Conservation (phyloP, 1,284 basidiomycete genomes). For the Pseudozyma hubeiensis region DNA sequence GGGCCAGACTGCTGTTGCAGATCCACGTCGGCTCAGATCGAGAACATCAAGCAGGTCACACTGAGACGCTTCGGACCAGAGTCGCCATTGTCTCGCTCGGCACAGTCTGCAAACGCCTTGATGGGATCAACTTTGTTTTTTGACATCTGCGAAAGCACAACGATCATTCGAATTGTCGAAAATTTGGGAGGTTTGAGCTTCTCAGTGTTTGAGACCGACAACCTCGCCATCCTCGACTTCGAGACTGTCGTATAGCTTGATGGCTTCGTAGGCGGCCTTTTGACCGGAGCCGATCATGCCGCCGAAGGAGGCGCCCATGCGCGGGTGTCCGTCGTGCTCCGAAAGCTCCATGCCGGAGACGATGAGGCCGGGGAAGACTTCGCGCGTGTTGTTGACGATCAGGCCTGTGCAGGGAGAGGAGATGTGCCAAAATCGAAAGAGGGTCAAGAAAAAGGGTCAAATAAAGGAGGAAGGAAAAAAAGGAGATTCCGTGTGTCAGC, state of each 20-base stretch:
- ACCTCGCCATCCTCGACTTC: conserved; percentile 78
- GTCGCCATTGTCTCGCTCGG: too few species aligned
- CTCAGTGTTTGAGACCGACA: conserved; percentile 35
- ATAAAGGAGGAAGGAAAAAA: background rate
- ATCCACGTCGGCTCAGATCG: too few species aligned
- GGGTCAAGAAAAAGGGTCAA: background rate
- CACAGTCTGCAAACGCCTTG: too few species aligned
- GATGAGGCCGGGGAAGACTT: conserved; percentile 82
- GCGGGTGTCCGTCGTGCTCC: conserved; percentile 81
- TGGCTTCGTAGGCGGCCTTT: conserved; percentile 81
- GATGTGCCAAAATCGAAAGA: conserved; percentile 4
- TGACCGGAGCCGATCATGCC: conserved; percentile 84
- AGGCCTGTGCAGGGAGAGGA: conserved; percentile 24
- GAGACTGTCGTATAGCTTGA: conserved; percentile 75
- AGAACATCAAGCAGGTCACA: too few species aligned
- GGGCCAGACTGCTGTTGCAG: too few species aligned
- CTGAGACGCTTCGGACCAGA: too few species aligned
- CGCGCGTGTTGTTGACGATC: conserved; percentile 75
- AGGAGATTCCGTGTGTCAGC: background rate
- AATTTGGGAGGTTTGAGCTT: too few species aligned
- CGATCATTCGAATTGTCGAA: background rate
- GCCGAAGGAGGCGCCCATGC: conserved; percentile 76
- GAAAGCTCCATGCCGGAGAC: conserved; percentile 82
- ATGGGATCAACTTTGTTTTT: too few species aligned
- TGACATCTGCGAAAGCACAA: background rate